A percentile compares a stretch with the other conserved stretches of the same genome.
phyloP scores from a whole-genome alignment of 2,329 filamentous ascomycete species.

The Cyphellophora attinorum region DNA sequence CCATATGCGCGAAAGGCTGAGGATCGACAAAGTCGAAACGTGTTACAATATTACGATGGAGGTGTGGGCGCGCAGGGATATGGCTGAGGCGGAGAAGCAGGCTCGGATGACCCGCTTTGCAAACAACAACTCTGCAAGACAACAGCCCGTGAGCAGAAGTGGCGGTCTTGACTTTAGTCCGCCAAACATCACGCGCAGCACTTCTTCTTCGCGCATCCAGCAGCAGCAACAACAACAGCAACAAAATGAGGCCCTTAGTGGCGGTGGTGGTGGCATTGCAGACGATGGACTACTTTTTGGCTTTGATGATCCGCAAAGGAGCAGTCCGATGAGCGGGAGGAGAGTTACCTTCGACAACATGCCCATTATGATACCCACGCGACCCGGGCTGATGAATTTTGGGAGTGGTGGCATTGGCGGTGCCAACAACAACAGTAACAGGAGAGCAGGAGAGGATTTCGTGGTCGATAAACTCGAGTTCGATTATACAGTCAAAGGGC shows the following conservation, averaged over 20 bases:
- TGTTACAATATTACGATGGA: slow-evolving; percentile 56
- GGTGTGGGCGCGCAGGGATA: slow-evolving; percentile 57
- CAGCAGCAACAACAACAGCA: background rate
- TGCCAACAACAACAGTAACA: background rate
- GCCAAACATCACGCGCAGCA: slow-evolving; percentile 11
- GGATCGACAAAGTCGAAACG: slow-evolving; percentile 58
- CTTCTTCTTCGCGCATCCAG: background rate
- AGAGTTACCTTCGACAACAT: slow-evolving; percentile 1
- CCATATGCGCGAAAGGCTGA: slow-evolving; percentile 51
- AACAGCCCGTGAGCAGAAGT: no score
- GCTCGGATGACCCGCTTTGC: slow-evolving; percentile 18
- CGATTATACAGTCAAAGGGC: slow-evolving; percentile 56
- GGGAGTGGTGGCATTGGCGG: background rate
- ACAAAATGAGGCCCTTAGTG: background rate
- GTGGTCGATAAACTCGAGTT: slow-evolving; percentile 32
- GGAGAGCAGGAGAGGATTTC: slow-evolving; percentile 1
- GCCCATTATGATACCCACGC: background rate
- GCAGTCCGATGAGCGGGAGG: background rate
- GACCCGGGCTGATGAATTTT: background rate
- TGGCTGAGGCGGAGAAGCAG: slow-evolving; percentile 34
- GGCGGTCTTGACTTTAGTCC: no score
- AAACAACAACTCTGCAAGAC: slow-evolving; percentile 52
- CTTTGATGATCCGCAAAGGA: background rate
- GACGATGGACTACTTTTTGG: background rate
- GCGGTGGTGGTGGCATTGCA: background rate